Evolutionary conservation across 2,329 filamentous ascomycete species (phyloP).

Genomic region (Coniochaeta prunicola): DNA sequence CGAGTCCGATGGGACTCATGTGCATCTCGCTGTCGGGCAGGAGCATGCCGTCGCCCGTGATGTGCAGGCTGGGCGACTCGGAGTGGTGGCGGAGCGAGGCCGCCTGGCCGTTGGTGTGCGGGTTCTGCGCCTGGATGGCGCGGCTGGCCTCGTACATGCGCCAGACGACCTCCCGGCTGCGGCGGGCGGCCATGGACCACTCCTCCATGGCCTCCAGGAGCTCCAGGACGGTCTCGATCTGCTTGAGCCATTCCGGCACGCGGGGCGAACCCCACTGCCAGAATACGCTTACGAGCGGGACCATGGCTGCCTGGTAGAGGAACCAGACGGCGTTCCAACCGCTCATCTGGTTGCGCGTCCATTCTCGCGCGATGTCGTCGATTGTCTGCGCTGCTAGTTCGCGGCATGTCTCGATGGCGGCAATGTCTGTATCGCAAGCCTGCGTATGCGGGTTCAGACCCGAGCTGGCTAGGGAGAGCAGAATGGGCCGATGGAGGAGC

Average conservation of each 20-base stretch:
- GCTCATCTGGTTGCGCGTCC: slow-evolving; percentile 65
- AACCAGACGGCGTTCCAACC: slow-evolving; percentile 81
- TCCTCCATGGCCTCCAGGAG: slow-evolving; percentile 57
- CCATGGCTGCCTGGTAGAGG: slow-evolving; percentile 73
- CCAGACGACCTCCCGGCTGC: slow-evolving; percentile 56
- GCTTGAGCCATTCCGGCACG: slow-evolving; percentile 45
- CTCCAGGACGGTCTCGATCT: slow-evolving; percentile 51
- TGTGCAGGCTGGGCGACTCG: slow-evolving; percentile 18
- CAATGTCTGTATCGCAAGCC: slow-evolving; percentile 53
- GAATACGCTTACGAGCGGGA: slow-evolving; percentile 68
- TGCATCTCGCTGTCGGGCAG: slow-evolving; percentile 32
- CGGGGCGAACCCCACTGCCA: slow-evolving; percentile 50
- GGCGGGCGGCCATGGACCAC: slow-evolving; percentile 56
- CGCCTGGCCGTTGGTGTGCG: slow-evolving; percentile 11
- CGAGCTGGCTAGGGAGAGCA: slow-evolving; percentile 58
- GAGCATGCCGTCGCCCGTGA: slow-evolving; percentile 27
- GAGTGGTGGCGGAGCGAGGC: slow-evolving; percentile 5
- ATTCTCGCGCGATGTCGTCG: slow-evolving; percentile 63
- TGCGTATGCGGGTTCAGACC: slow-evolving; percentile 34
- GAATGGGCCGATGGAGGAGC: slow-evolving; percentile 64
- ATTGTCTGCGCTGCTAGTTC: slow-evolving; percentile 64
- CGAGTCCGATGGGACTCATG: slow-evolving; percentile 44
- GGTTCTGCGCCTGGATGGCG: slow-evolving; percentile 22
- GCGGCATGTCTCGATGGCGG: slow-evolving; percentile 61
- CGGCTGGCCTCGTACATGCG: slow-evolving; percentile 54